Percentiles rank a stretch among this genome's conserved stretches.
Evolutionary conservation across 2,329 filamentous ascomycete species (phyloP).

Genomic region (Coniella vitis): DNA sequence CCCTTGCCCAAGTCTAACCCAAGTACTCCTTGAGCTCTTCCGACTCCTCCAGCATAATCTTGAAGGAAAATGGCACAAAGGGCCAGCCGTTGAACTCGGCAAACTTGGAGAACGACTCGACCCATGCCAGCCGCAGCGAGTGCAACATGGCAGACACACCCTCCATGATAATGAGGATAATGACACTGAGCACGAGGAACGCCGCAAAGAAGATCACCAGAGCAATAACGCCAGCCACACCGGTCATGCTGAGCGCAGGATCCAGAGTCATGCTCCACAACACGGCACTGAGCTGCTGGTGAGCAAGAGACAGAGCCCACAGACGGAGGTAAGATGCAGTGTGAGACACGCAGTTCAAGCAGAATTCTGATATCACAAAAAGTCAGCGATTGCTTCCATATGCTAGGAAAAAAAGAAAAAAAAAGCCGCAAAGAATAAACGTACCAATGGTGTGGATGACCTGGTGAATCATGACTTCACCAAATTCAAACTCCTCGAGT

Average conservation of each 20-base stretch:
- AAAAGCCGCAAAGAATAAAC: constrained; percentile 24
- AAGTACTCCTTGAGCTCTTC: constrained; percentile 52
- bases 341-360: constrained; percentile 97
- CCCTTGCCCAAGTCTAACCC: constrained; percentile 27
- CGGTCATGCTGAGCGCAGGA: constrained; percentile 61
- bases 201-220: constrained; percentile 76
- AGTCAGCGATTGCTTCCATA: too few relatives aligned
- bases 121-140: constrained; percentile 86
- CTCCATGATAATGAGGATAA: constrained; percentile 85
- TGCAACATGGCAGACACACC: constrained; percentile 95
- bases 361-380: constrained; percentile 69
- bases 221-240: constrained; percentile 66
- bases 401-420: too few relatives aligned
- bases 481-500: constrained; percentile 95
- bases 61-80: constrained; percentile 86
- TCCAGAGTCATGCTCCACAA: constrained; percentile 94
- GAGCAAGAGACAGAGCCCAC: constrained; percentile 93
- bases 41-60: constrained; percentile 76
- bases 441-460: constrained; percentile 96
- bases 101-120: constrained; percentile 97
- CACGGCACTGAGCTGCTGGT: constrained; percentile 93
- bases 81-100: constrained; percentile 84
- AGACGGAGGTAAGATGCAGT: constrained; percentile 97
- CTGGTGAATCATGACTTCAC: constrained; percentile 97
- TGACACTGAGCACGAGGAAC: constrained; percentile 74